Evolutionary conservation across 176 grass and related monocot genomes (phyloP), one percentile per base, ranked within the genome.

Genomic region (Raddia guianensis): DNA sequence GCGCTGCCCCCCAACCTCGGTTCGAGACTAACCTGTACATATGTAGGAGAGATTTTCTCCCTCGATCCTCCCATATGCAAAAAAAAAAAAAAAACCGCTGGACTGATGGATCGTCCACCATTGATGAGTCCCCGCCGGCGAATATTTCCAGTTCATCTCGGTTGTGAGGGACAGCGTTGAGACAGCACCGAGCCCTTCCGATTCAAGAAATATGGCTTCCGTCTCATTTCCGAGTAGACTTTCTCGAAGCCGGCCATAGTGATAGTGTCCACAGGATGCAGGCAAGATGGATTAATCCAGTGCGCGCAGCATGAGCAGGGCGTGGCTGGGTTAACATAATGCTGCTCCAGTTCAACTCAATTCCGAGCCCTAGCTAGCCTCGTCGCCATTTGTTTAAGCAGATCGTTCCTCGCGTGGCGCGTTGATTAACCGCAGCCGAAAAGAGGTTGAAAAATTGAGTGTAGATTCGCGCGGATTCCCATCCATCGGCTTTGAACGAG

Each of bases 91-190:
- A 27, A 27, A 27, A 27, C 27, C 27, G 27, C 27, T 27, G 27
- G 27, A 27, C 27, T 1, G 27, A 27, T 27, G 27, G 27, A 27
- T 27, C 27, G 27, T 27, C 27, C 0, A 27, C 27, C 27, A 27
- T 27, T 27, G 27, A 27, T 27, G 27, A 27, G 3, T 19, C 49
- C 37, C 57, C 42, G 55, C 57, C 42, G 55, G 20, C 15, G 73
- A 77, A 87, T 82, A 87, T 87, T 87, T 72, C 86, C 86, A 71
- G 73, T 77, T 82, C 85, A 87, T 77, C 15, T 12, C 47, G 21
- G 6, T 20, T 19, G 19, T 18, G 49, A 44, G 5, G 86, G 72
- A 77, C 79, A 65, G 79, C 85, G 19, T 18, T 14, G 65, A 68
- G 55, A 55, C 83, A 85, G 82, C 75, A 55, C 37, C 43, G 7